Conservation (phyloP, 306 rosid species). For the Cyamopsis tetragonoloba region DNA sequence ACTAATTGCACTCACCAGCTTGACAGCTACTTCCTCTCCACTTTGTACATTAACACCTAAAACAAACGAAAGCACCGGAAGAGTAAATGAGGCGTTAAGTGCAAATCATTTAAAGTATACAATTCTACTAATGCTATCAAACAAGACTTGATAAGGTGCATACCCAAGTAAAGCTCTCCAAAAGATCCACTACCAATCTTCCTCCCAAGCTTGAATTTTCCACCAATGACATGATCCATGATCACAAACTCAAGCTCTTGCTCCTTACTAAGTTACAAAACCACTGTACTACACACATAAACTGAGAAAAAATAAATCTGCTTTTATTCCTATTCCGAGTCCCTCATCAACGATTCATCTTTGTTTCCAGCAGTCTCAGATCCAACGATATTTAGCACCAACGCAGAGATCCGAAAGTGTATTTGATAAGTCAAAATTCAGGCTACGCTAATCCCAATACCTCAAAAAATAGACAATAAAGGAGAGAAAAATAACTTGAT, state of each 20-base stretch:
- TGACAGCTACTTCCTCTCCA: conserved; percentile 98
- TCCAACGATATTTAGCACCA: conserved; percentile 36
- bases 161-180: conserved; percentile 95
- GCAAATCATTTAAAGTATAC: conserved; percentile 12
- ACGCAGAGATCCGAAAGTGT: conserved; percentile 35
- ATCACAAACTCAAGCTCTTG: conserved; percentile 40
- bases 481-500: background rate
- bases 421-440: conserved; percentile 21
- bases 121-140: conserved; percentile 12
- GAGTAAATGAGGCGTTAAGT: conserved; percentile 12
- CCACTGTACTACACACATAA: conserved; percentile 25
- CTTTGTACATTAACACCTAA: conserved; percentile 84
- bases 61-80: conserved; percentile 44
- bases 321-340: background rate
- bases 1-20: conserved; percentile 61
- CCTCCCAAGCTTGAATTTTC: conserved; percentile 92
- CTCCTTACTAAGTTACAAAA: conserved; percentile 31
- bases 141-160: conserved; percentile 21
- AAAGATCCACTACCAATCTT: conserved; percentile 97
- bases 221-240: conserved; percentile 93
- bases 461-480: background rate
- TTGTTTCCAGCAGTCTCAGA: conserved; percentile 44
- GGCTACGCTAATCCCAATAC: conserved; percentile 3
- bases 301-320: conserved; percentile 1
- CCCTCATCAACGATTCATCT: conserved; percentile 30